Evolutionary conservation across 106 monocot genomes (phyloP).

Genomic region (Dactylorhiza incarnata): DNA sequence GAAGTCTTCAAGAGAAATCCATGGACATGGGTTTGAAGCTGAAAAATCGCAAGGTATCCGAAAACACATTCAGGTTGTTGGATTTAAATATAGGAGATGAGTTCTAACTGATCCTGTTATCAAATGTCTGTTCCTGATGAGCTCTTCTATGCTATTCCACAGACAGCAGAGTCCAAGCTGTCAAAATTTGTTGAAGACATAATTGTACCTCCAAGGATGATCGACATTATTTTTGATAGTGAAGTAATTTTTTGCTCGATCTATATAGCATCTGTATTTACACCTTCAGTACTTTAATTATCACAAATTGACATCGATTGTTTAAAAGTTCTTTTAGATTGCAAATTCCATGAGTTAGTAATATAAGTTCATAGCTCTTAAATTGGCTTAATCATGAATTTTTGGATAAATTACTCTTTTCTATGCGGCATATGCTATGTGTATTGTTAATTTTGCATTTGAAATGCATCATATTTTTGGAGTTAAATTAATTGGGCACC

Average conservation of each 20-base stretch:
- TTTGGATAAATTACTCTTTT: neutral
- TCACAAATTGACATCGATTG: neutral
- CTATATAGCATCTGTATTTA: neutral
- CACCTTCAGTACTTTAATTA: neutral
- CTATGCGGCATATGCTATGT: neutral
- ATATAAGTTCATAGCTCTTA: neutral
- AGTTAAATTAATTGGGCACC: too few species aligned
- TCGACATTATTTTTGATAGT: conserved; percentile 87
- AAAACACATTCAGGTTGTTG: neutral
- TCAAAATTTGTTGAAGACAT: conserved; percentile 98
- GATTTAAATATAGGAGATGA: neutral
- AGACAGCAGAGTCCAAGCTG: conserved; percentile 90
- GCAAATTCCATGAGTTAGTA: neutral
- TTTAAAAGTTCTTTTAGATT: neutral
- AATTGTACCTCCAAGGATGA: conserved; percentile 91
- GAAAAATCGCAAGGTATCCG: conserved; percentile 86
- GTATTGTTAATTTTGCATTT: neutral
- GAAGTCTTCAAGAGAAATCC: conserved; percentile 93
- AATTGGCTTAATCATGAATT: neutral
- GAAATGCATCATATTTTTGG: neutral
- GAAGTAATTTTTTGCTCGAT: conserved; percentile 43
- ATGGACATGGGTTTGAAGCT: conserved; percentile 99
- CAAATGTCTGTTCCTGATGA: neutral
- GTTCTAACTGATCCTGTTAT: neutral
- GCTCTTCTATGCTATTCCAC: conserved; percentile 3